Evolutionary conservation across 139 green algal genomes (phyloP).

Genomic region (Bryopsis sp.): DNA sequence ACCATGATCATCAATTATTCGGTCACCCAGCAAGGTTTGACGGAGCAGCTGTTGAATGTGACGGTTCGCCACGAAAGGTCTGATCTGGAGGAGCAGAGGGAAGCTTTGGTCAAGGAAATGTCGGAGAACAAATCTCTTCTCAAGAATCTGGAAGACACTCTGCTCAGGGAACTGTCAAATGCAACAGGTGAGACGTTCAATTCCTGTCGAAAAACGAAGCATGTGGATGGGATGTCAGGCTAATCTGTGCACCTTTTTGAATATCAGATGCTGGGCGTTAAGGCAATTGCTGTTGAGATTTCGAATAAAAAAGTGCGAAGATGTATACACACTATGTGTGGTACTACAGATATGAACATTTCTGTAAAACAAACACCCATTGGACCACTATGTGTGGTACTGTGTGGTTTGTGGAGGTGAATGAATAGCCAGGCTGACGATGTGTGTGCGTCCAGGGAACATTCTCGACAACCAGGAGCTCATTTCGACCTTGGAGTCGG

Average conservation of each 20-base stretch:
- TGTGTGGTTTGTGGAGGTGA: no score
- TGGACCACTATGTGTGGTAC: no score
- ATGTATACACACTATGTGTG: no score
- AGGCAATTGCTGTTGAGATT: no score
- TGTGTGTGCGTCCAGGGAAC: slow-evolving; percentile 38
- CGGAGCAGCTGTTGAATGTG: slow-evolving; percentile 61
- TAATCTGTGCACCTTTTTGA: no score
- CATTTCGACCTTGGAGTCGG: slow-evolving; percentile 67
- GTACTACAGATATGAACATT: no score
- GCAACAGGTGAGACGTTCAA: slow-evolving; percentile 28
- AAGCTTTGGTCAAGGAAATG: slow-evolving; percentile 47
- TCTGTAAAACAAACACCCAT: no score
- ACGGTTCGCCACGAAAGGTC: slow-evolving; percentile 49
- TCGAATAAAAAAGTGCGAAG: no score
- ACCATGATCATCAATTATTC: slow-evolving; percentile 63
- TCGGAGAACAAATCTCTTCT: slow-evolving; percentile 45
- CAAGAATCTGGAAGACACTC: slow-evolving; percentile 57
- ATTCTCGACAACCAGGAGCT: slow-evolving; percentile 80
- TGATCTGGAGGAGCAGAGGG: slow-evolving; percentile 49
- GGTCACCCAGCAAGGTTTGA: slow-evolving; percentile 51
- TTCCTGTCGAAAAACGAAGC: no score
- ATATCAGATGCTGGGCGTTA: no score
- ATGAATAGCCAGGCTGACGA: no score
- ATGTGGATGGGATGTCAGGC: no score
- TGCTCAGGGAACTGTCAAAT: slow-evolving; percentile 66